Evolutionary conservation across 1,139 yeast genomes (phyloP), one percentile per base, ranked within the genome.

Genomic region (Kurtzmaniella quercitrusa): DNA sequence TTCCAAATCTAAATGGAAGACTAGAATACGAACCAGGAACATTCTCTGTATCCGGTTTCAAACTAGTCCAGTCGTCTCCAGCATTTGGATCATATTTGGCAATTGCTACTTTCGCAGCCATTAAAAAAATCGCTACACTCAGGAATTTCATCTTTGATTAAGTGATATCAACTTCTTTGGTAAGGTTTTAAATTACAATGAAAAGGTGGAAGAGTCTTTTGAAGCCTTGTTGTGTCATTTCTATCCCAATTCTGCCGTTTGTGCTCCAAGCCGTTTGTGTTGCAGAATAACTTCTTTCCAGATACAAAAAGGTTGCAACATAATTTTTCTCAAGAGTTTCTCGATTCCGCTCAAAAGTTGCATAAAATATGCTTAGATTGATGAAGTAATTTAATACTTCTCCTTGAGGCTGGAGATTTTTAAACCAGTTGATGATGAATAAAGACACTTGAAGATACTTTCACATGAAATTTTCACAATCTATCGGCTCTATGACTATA

Each of bases 11-110:
- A 42, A 61, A 67, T 2, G 66, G 68, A 34, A 66, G 54, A 7
- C 65, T 50, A 14, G 49, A 50, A 38, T 50, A 44, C 33, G 62
- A 58, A 7, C 62, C 66, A 11, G 44, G 45, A 17, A 53, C 43
- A 1, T 42, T 41, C 2, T 36, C 46, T n/a, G 43, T 30, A 5
- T 53, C 53, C 2, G 71, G 71, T 44, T 51, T 58, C 42, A 64
- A 59, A 6, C 44, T 35, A 11, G 68, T 59, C 73, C 73, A 67
- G 46, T 67, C 71, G 22, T 56, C 64, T 1, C 65, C 67, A 15
- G 57, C 55, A 38, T 60, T 65, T 2, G 72, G 72, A 41, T 58
- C 54, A 41, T 63, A 66, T 36, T 12, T 19, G 17, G 43, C 45
- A 7, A 30, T 17, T 15, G 34, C 45, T 20, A 6, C 11, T 26